phyloP scores from a whole-genome alignment of 108 stramenopile genomes.

The Stephanodiscus minutulus region DNA sequence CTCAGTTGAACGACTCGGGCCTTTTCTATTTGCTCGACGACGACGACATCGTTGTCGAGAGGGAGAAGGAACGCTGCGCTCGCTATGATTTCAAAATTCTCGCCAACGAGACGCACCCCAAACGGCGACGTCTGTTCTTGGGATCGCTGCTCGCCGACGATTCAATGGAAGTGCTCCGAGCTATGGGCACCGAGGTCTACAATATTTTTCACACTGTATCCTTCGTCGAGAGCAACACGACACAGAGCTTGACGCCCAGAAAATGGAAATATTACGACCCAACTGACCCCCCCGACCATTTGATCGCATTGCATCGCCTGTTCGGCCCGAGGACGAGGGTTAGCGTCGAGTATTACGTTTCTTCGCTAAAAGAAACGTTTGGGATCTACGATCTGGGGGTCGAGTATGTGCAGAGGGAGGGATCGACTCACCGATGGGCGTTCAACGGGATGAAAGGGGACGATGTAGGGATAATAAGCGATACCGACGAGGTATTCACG shows the following conservation, averaged over 20 bases:
- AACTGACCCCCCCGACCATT: not conserved
- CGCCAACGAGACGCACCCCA: not conserved
- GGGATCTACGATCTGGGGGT: not conserved
- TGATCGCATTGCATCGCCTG: not conserved
- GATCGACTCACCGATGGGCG: constrained; percentile 48
- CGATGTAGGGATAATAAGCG: constrained; percentile 55
- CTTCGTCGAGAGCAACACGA: constrained; percentile 58
- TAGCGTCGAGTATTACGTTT: constrained; percentile 29
- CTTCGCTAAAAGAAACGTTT: not conserved
- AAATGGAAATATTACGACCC: constrained; percentile 10
- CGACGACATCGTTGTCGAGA: not conserved
- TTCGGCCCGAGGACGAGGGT: constrained; percentile 19
- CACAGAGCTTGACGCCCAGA: constrained; percentile 32
- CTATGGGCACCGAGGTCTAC: constrained; percentile 46
- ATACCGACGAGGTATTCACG: constrained; percentile 54
- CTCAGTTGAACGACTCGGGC: not conserved
- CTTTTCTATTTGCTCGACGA: not conserved
- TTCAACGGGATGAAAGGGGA: constrained; percentile 50
- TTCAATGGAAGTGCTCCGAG: constrained; percentile 30
- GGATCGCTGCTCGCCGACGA: constrained; percentile 52
- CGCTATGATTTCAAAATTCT: not conserved
- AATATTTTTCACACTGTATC: constrained; percentile 42
- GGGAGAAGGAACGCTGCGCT: not conserved
- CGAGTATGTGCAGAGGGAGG: constrained; percentile 49
- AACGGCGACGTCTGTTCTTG: constrained; percentile 30